phyloP scores from a whole-genome alignment of 352 stramenopile genomes.

The Phytopythium litorale region DNA sequence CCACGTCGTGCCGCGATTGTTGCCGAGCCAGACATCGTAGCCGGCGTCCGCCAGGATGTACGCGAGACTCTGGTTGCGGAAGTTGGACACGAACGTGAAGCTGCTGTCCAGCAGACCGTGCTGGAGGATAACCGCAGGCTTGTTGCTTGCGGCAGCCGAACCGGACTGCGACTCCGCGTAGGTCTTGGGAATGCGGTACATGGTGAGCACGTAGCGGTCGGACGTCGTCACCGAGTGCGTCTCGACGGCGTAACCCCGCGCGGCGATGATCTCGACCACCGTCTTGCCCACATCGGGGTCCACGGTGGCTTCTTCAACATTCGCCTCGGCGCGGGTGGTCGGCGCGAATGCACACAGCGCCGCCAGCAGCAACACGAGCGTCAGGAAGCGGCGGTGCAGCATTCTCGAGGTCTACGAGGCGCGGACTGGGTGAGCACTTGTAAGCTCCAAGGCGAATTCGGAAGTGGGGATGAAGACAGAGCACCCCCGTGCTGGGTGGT shows the following conservation, averaged over 20 bases:
- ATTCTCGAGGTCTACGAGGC: background rate
- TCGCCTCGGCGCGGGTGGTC: background rate
- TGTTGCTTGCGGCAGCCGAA: conserved; percentile 21
- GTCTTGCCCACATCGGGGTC: conserved; percentile 19
- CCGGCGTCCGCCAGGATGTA: conserved; percentile 53
- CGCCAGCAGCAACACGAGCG: background rate
- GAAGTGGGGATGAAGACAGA: background rate
- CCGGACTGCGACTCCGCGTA: conserved; percentile 42
- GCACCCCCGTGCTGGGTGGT: too few species aligned
- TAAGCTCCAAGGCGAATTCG: background rate
- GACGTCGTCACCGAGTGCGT: conserved; percentile 51
- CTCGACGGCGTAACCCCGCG: conserved; percentile 47
- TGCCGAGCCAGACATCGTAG: conserved; percentile 69
- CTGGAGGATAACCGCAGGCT: conserved; percentile 53
- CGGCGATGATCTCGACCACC: conserved; percentile 8
- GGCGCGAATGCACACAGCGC: background rate
- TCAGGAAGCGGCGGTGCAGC: conserved; percentile 1
- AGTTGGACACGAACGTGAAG: conserved; percentile 63
- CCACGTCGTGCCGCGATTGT: conserved; percentile 68
- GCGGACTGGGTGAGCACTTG: background rate
- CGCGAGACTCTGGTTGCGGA: conserved; percentile 50
- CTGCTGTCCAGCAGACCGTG: conserved; percentile 60
- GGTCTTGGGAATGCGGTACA: conserved; percentile 61
- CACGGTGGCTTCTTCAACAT: conserved; percentile 12
- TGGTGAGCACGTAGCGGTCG: conserved; percentile 61